phyloP scores from a whole-genome alignment of 2,329 filamentous ascomycete genomes.

The Passalora sequoiae region DNA sequence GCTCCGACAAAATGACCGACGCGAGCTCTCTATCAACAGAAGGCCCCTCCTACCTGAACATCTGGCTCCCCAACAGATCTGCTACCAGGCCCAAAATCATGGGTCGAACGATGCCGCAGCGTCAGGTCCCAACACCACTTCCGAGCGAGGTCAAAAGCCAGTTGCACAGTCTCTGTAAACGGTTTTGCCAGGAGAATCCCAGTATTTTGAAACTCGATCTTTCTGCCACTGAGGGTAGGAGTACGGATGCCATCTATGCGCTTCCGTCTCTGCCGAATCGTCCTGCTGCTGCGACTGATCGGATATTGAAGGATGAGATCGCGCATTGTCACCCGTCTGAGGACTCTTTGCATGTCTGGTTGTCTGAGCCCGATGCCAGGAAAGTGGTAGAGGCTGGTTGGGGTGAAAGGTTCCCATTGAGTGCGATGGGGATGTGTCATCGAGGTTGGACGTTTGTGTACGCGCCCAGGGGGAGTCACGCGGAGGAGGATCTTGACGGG shows the following conservation, averaged over 20 bases:
- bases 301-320: conserved; percentile 15
- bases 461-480: conserved; percentile 36
- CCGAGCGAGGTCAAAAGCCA: conserved; percentile 2
- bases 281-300: conserved; percentile 5
- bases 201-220: conserved; percentile 11
- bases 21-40: conserved; percentile 6
- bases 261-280: conserved; percentile 1
- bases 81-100: conserved; percentile 8
- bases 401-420: conserved; percentile 18
- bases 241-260: conserved; percentile 18
- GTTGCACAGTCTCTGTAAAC: conserved; percentile 13
- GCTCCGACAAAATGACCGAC: conserved; percentile 14
- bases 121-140: conserved; percentile 13
- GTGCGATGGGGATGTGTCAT: conserved; percentile 13
- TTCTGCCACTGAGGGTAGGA: conserved; percentile 15
- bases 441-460: conserved; percentile 18
- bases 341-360: conserved; percentile 20
- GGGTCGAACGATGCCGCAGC: conserved; percentile 15
- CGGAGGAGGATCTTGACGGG: conserved; percentile 13
- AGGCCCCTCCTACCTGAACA: conserved; percentile 7
- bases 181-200: conserved; percentile 2
- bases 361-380: conserved; percentile 14
- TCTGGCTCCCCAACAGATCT: conserved; percentile 7
- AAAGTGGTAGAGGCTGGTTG: conserved; percentile 14
- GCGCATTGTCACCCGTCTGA: conserved; percentile 19